Evolutionary conservation across 2,329 filamentous ascomycete species (phyloP), one percentile per base, ranked within the genome.

Genomic region (Fusarium sp.): DNA sequence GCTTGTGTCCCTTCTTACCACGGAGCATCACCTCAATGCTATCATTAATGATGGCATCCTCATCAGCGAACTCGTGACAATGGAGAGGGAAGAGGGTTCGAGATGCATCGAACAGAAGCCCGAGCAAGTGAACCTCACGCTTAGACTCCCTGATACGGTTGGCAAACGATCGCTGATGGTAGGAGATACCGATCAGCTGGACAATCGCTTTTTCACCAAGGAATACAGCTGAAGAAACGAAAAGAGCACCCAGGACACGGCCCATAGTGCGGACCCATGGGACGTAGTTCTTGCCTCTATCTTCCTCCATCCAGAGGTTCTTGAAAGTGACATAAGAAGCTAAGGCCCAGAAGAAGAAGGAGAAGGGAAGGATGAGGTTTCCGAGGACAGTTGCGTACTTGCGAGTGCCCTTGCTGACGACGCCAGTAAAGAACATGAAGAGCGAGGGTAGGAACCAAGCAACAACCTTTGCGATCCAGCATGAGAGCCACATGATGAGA

Each of bases 1-100:
- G 85, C 73, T 81, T 85, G 74, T 84, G 83, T 52, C 81, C 83
- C 63, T 84, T 87, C 76, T 89, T 90, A 69, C 87, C 88, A 22
- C 87, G 85, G 24, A 94, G 85, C 73, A 90, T 87, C 51, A 94
- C 85, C 78, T 95, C 90, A 79, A 95, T 90, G 68, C 91, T 93
- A 83, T 98, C 95, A 79, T 93, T 94, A 80, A 99, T 98, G 78
- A 94, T 87, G 80, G 95, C 93, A 82, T 99, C 96, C 81, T 98
- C 96, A 31, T 98, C 94, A 24, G 89, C 87, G 78, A 99, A 98
- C 78, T 98, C 96, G 31, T 87, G 88, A 83, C 95, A 98, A 84
- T 98, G 98, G 83, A 95, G 93, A 33, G 96, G 96, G 79, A 98
- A 99, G 57, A 98, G 87, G 10, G 91, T 88, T 60, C 95, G 90